Evolutionary conservation across 129 eudicot genomes (phyloP).

Genomic region (Glebionis coronaria): DNA sequence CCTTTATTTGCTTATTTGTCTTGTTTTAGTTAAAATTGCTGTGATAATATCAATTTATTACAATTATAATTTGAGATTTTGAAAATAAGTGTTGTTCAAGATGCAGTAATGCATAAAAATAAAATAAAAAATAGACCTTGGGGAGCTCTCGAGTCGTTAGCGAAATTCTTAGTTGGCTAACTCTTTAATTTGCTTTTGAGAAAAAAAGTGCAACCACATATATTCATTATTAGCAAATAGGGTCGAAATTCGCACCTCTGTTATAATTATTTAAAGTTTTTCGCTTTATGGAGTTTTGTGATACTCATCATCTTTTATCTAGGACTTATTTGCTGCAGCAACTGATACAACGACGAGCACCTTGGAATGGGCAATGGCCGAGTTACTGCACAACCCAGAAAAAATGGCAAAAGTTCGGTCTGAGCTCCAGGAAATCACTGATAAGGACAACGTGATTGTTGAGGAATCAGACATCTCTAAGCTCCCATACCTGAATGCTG

Average conservation of each 20-base stretch:
- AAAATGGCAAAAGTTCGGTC: slow-evolving; percentile 25
- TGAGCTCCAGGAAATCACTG: background rate
- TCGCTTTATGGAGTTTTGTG: background rate
- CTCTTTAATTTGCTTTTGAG: too few relatives aligned
- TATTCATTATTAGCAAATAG: too few relatives aligned
- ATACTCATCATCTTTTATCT: background rate
- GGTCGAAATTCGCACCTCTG: too few relatives aligned
- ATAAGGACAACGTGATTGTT: background rate
- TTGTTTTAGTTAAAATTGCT: too few relatives aligned
- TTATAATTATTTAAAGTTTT: background rate
- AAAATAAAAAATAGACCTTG: too few relatives aligned
- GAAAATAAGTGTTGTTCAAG: too few relatives aligned
- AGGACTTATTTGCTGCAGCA: slow-evolving; percentile 42
- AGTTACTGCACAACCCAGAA: slow-evolving; percentile 29
- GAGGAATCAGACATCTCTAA: slow-evolving; percentile 1
- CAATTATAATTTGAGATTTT: too few relatives aligned
- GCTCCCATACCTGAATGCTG: background rate
- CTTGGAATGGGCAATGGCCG: slow-evolving; percentile 46
- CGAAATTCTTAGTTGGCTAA: too few relatives aligned
- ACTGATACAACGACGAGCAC: slow-evolving; percentile 38
- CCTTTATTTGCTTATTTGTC: too few relatives aligned
- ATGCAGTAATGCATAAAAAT: background rate
- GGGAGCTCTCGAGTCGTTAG: too few relatives aligned
- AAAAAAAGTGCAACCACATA: too few relatives aligned
- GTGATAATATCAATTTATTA: too few relatives aligned